Conservation (phyloP, 192 early-diverging fungal species). For the Jimgerdemannia flammicorona region DNA sequence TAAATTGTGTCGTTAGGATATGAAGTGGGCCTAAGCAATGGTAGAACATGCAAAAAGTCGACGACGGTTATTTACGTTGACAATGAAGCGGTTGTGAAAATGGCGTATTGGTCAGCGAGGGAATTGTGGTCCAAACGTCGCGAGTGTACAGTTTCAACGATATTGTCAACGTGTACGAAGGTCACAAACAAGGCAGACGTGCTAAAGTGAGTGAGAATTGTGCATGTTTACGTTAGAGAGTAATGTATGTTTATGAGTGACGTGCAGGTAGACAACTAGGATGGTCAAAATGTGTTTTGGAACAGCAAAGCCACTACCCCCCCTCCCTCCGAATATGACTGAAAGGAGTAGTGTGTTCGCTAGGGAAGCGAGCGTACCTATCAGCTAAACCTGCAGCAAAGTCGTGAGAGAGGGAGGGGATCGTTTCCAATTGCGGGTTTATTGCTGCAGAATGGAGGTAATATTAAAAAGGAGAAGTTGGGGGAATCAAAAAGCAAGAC, state of each 20-base stretch:
- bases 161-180: background rate
- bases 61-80: background rate
- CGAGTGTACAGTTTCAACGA: background rate
- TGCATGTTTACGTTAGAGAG: background rate
- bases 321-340: background rate
- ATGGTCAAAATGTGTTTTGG: background rate
- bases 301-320: background rate
- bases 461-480: background rate
- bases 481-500: background rate
- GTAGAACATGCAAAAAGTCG: background rate
- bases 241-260: background rate
- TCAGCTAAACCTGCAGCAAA: background rate
- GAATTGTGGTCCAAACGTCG: background rate
- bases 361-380: background rate
- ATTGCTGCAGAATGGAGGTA: background rate
- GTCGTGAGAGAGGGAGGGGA: background rate
- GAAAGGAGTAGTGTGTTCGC: background rate
- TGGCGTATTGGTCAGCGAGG: too few species aligned
- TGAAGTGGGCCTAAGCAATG: background rate
- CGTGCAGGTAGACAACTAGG: background rate
- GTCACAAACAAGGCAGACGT: background rate
- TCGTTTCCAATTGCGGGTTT: background rate
- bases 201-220: background rate
- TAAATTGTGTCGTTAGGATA: too few species aligned
- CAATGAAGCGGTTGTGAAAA: too few species aligned